Evolutionary conservation across 164 flowering plant genomes (phyloP).

Genomic region (Piper longum): DNA sequence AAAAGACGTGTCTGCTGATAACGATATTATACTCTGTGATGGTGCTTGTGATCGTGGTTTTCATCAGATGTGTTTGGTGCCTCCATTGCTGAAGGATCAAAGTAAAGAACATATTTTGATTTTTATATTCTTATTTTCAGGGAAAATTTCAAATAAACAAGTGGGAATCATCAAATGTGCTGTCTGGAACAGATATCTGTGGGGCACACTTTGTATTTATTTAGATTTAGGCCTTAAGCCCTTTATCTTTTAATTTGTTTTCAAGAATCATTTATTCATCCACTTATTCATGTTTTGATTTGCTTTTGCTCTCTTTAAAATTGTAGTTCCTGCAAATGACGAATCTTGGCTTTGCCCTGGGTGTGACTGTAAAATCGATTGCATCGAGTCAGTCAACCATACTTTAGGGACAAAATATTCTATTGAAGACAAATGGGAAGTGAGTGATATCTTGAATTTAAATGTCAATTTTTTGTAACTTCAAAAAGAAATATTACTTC

Average conservation of each 20-base stretch:
- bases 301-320: conserved; percentile 3
- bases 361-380: conserved; percentile 90
- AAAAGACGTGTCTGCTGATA: conserved; percentile 48
- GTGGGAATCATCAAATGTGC: neutral
- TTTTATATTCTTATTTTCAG: neutral
- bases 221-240: neutral
- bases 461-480: neutral
- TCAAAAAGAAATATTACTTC: neutral
- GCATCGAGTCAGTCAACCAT: conserved; percentile 64
- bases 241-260: neutral
- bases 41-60: conserved; percentile 95
- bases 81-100: conserved; percentile 70
- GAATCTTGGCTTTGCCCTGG: conserved; percentile 97
- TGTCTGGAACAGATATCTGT: neutral
- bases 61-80: conserved; percentile 83
- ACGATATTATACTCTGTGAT: conserved; percentile 94
- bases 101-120: conserved; percentile 27
- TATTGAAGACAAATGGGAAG: conserved; percentile 79
- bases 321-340: conserved; percentile 83
- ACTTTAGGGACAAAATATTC: conserved; percentile 45
- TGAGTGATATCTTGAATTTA: conserved; percentile 7
- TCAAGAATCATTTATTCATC: neutral
- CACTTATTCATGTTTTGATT: neutral
- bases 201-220: neutral
- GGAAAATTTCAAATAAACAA: conserved; percentile 1